Evolutionary conservation across 2,329 filamentous ascomycete species (phyloP), one percentile per base, ranked within the genome.

Genomic region (Sporothrix pallida): DNA sequence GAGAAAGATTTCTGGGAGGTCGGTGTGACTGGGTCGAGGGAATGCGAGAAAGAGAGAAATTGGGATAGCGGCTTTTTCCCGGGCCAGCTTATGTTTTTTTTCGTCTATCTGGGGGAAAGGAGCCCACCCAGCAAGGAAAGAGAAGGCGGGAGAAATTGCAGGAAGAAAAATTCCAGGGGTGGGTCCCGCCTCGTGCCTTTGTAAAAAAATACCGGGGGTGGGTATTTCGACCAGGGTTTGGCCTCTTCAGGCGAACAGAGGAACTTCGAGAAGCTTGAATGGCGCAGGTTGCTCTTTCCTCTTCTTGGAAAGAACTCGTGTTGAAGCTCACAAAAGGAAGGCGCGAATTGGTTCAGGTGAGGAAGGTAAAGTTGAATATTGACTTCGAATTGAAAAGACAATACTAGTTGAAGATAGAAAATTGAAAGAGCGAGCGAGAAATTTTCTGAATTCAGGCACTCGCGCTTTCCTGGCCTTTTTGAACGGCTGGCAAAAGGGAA

Each of bases 141-240:
- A 71, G 75, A 75, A 75, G 73, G 70, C 72, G 74, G 73, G 54
- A 76, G 75, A 76, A 74, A 75, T 73, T 65, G 42, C 70, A 74
- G 73, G 73, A 76, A 76, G 71, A 67, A 75, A 74, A 75, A 71
- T 72, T 71, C 44, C 31, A 50, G 58, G 15, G 42, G 72, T 74
- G 72, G 72, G 69, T 74, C 72, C 50, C 5, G 44, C 72, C n/a
- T 68, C 56, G 23, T 58, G 58, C 26, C 73, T 70, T 68, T 60
- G 58, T 60, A 31, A 58, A 70, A 58, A 50, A 50, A 62, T 52
- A 20, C 48, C 23, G 12, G 62, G 62, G 62, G 20, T 52, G 62
- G 60, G 26, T 50, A 48, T 8, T 70, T 20, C 63, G 42, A 15
- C 50, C 70, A 46, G 54, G 70, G 46, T 44, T 23, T 15, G 42